Conservation (phyloP, 495 filamentous ascomycete genomes). For the Halenospora varia region DNA sequence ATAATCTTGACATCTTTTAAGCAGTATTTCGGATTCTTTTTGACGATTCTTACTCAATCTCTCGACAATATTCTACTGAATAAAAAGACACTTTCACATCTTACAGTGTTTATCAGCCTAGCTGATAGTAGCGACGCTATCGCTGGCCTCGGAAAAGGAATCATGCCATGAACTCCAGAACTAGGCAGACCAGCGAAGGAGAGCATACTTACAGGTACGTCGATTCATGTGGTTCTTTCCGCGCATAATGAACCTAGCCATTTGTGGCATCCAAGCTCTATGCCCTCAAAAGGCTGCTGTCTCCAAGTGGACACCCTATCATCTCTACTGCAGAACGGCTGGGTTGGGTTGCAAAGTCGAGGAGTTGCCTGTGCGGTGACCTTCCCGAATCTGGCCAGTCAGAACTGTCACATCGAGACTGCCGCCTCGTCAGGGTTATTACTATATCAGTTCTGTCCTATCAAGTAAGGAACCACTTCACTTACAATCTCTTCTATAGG, state of each 20-base stretch:
- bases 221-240: constrained; percentile 2
- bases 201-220: constrained; percentile 4
- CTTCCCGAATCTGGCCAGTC: constrained; percentile 1
- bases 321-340: constrained; percentile 29
- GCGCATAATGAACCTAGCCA: constrained; percentile 3
- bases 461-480: no score
- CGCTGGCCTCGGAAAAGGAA: constrained; percentile 6
- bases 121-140: neutral
- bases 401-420: neutral
- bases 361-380: constrained; percentile 36
- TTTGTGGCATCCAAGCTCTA: neutral
- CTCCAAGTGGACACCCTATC: constrained; percentile 2
- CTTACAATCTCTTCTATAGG: no score
- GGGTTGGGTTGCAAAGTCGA: constrained; percentile 38
- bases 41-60: constrained; percentile 2
- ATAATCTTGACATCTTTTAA: constrained; percentile 2
- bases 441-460: constrained; percentile 1
- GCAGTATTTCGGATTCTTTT: constrained; percentile 1
- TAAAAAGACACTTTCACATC: constrained; percentile 12
- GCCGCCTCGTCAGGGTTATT: neutral
- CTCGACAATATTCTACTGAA: constrained; percentile 10
- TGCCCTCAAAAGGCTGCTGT: neutral
- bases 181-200: constrained; percentile 9
- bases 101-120: constrained; percentile 7
- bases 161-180: constrained; percentile 10